Evolutionary conservation across 768 basidiomycete genomes (phyloP), one percentile per base, ranked within the genome.

Genomic region (Hygrocybe coccinea): DNA sequence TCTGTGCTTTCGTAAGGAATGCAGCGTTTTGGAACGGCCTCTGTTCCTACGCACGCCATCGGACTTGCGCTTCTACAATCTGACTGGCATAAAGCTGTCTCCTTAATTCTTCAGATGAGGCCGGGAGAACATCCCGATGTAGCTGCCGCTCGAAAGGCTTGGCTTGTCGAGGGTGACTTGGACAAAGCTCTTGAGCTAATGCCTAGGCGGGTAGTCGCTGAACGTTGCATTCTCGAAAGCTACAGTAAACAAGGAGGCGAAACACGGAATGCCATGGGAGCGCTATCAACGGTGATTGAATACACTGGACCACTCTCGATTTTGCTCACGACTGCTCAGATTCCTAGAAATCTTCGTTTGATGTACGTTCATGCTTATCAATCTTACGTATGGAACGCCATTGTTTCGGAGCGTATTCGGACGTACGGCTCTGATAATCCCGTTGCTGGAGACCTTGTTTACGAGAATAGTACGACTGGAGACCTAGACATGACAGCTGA

Each of bases 351-450:
- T 65, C 81, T 99, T 56, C 82, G 97, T 50, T 74, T 97, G 60
- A 97, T 99, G 91, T 99, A 98, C 68, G 85, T 97, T 53, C 97
- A 99, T 69, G 95, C 95, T 29, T 99, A 97, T 68, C 97, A 99
- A 69, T 95, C 91, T 14, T 99, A 97, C 63, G 86, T 98, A 34
- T 99, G 95, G 95, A 99, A 99, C 71, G 85, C 92, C 46, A 86
- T 97, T 54, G 91, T 95, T 38, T 97, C 95, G 2, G 93, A 97
- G 70, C 87, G 97, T 11, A 85, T 98, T 64, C 84, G 83, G 56
- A 76, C 78, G 47, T 85, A 85, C 63, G 93, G 95, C 29, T 73
- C 79, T 50, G 80, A 86, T 50, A 78, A 80, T 57, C 85, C 91
- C 1, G 78, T 94, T 44, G 82, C 83, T 5, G 97, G 97, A 1